Conservation (phyloP, 129 eudicot species). For the Arctium lappa region DNA sequence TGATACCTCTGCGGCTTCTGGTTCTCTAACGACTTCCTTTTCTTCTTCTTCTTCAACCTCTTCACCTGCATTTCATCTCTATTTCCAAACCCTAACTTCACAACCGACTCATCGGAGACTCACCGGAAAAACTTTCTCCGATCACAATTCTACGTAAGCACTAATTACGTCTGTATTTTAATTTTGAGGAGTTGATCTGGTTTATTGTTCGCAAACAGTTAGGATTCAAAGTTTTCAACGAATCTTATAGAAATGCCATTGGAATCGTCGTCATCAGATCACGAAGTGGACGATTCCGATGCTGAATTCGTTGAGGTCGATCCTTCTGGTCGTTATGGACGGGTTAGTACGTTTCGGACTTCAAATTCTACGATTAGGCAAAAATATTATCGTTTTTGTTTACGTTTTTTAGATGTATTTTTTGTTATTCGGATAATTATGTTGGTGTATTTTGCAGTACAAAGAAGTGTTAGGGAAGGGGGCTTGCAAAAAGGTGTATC, state of each 20-base stretch:
- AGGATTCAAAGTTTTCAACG: neutral
- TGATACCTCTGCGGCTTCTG: neutral
- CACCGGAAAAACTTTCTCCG: neutral
- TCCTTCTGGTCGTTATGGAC: conserved; percentile 67
- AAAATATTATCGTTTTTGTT: neutral
- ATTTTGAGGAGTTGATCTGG: neutral
- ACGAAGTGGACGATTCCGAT: conserved; percentile 22
- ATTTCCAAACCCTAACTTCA: neutral
- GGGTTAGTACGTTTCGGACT: conserved; percentile 26
- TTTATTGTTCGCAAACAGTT: neutral
- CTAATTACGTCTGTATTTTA: neutral
- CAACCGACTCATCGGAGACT: neutral
- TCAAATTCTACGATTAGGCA: neutral
- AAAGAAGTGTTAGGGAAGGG: conserved; percentile 63
- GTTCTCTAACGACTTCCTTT: conserved; percentile 10
- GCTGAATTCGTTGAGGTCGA: conserved; percentile 58
- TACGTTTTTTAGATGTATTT: neutral
- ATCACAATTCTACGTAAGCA: neutral
- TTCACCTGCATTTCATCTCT: neutral
- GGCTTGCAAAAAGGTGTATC: conserved; percentile 61
- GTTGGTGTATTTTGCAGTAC: conserved; percentile 48
- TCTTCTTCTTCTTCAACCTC: conserved; percentile 1
- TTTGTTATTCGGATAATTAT: conserved; percentile 16
- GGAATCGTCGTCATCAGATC: conserved; percentile 14
- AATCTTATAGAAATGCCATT: conserved; percentile 14